A percentile compares a stretch with the other conserved stretches of the same genome.
phyloP scores from a whole-genome alignment of 352 stramenopile species.

The Sclerospora graminicola region DNA sequence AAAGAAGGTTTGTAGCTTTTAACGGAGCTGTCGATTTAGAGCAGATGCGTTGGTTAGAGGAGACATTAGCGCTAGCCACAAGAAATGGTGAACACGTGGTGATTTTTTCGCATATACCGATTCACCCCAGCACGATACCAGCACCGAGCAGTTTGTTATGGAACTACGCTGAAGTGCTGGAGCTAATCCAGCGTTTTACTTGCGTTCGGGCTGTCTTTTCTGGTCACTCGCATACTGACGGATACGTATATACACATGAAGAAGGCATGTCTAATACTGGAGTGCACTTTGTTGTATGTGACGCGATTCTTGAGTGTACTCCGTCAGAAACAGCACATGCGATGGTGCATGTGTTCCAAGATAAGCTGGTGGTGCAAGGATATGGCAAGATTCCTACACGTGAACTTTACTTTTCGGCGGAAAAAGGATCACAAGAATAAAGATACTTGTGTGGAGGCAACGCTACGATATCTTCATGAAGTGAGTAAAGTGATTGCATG shows the following conservation, averaged over 20 bases:
- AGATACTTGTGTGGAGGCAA: not conserved
- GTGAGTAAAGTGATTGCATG: too few species aligned
- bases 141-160: conserved; percentile 44
- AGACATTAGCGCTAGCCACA: conserved; percentile 22
- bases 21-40: conserved; percentile 53
- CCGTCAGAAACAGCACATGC: conserved; percentile 48
- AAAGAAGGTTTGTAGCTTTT: conserved; percentile 63
- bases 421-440: conserved; percentile 1
- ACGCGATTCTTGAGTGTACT: conserved; percentile 61
- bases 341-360: conserved; percentile 40
- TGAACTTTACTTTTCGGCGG: conserved; percentile 29
- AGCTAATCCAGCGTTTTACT: conserved; percentile 24
- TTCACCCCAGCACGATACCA: conserved; percentile 34
- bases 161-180: conserved; percentile 67
- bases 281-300: conserved; percentile 60
- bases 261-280: conserved; percentile 25
- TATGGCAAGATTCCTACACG: conserved; percentile 52
- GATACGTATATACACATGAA: conserved; percentile 27
- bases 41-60: conserved; percentile 52
- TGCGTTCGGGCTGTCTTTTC: conserved; percentile 62
- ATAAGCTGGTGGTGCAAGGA: conserved; percentile 43
- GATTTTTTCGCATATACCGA: conserved; percentile 63
- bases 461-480: too few species aligned
- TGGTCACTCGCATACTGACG: conserved; percentile 56
- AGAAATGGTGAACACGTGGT: conserved; percentile 38